Base-by-base conservation (phyloP, 2,329 filamentous ascomycete species). In the Talaromyces sp. region DNA sequence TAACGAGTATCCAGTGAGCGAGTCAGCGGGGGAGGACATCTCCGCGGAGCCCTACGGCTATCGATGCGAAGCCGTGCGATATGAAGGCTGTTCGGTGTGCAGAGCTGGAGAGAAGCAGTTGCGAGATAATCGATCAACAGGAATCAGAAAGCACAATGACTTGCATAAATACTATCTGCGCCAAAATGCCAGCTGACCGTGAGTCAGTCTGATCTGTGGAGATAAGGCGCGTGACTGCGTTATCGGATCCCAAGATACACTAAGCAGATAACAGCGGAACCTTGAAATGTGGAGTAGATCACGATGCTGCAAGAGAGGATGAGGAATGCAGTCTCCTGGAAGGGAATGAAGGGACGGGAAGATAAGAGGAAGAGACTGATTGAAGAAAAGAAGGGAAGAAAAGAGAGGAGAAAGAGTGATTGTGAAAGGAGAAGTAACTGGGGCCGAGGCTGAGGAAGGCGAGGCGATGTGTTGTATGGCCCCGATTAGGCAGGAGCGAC, bases 1-100 rank as follows among this genome's bases (percentile, higher is more conserved):
- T 59, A 86, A 72, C 43, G 59, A 60, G 50, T 52, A 51, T 33
- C 39, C 17, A 10, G 28, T 48, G 28, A 48, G 28, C 43, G 43
- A 45, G 13, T 22, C 21, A n/a, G 33, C 31, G 33, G 35, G 28
- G 35, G 25, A 21, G 40, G 52, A 51, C 57, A 59, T 59, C 52
- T 46, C 36, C 37, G 31, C 39, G 36, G 28, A 19, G 19, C 9
- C 36, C n/a, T 36, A 36, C 25, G 7, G n/a, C 17, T 11, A 25
- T 13, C 11, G 11, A 25, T 25, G 35, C 17, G 19, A 22, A 15
- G 31, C 19, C 28, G 33, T 11, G 21, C 17, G n/a, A 11, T 39
- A 17, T 39, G n/a, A 39, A 4, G n/a, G n/a, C n/a, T 13, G n/a
- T 39, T 4, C 36, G n/a, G 9, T 17, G 11, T 3, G 7, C 5